Percentiles rank a stretch among this genome's conserved stretches.
Evolutionary conservation across 805 yeast genomes (phyloP).

Genomic region (Saccharomyces paradoxus): DNA sequence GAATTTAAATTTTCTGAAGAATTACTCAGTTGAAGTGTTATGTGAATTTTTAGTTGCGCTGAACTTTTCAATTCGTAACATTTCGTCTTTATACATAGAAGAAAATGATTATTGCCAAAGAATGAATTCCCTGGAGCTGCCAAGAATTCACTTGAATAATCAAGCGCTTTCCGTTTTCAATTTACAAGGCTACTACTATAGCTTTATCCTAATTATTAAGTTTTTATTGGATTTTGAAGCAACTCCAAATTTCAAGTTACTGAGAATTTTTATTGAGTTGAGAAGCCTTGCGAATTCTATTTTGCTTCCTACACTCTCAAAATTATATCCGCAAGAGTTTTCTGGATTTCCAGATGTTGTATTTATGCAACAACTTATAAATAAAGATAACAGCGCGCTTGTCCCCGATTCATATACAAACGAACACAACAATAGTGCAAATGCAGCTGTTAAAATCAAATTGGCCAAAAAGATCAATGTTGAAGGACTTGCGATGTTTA

Average conservation of each 20-base stretch:
- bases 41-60: slow-evolving; percentile 27
- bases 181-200: slow-evolving; percentile 26
- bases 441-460: background rate
- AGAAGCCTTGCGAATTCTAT: slow-evolving; percentile 23
- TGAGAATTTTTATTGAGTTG: slow-evolving; percentile 26
- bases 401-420: background rate
- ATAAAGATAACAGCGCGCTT: background rate
- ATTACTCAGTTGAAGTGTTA: slow-evolving; percentile 23
- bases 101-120: slow-evolving; percentile 5
- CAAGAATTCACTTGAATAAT: slow-evolving; percentile 12
- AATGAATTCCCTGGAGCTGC: background rate
- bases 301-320: slow-evolving; percentile 20
- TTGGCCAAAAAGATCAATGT: slow-evolving; percentile 8
- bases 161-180: slow-evolving; percentile 22
- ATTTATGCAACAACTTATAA: slow-evolving; percentile 2
- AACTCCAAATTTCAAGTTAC: slow-evolving; percentile 29
- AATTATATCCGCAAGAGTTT: slow-evolving; percentile 19
- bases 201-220: slow-evolving; percentile 24
- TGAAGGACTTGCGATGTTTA: slow-evolving; percentile 21
- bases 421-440: background rate
- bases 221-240: slow-evolving; percentile 27
- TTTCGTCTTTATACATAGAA: slow-evolving; percentile 16
- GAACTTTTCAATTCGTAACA: slow-evolving; percentile 28
- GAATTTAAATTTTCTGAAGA: slow-evolving; percentile 17
- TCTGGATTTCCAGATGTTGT: slow-evolving; percentile 13